Conservation (phyloP, 139 green algal genomes). For the Astrephomene gubernaculifera region DNA sequence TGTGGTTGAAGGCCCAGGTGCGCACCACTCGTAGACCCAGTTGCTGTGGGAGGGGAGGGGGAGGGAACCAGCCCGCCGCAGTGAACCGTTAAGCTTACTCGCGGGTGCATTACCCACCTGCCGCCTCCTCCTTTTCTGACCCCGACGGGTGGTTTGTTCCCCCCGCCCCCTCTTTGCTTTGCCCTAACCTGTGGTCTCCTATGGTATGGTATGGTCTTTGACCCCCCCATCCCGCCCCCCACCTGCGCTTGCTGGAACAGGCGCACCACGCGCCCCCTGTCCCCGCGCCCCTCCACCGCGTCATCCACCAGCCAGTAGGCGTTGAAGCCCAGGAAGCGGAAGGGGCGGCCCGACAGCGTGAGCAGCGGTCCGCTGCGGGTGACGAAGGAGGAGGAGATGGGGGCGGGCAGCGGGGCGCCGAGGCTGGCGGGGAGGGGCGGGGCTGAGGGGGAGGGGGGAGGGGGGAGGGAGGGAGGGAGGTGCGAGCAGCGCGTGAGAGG, state of each 20-base stretch:
- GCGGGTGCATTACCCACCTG: too few relatives aligned
- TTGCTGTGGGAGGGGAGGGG: slow-evolving; percentile 16
- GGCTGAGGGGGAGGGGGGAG: neutral
- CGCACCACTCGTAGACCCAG: slow-evolving; percentile 51
- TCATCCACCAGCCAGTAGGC: slow-evolving; percentile 24
- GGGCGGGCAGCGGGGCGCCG: neutral
- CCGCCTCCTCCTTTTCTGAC: too few relatives aligned
- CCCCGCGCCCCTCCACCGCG: neutral
- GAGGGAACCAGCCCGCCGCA: too few relatives aligned
- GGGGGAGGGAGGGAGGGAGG: too few relatives aligned
- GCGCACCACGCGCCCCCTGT: neutral
- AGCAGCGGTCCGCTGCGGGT: neutral
- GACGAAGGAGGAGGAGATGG: neutral
- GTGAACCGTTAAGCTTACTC: too few relatives aligned
- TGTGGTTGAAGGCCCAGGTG: slow-evolving; percentile 62
- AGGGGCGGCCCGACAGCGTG: neutral
- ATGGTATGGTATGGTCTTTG: too few relatives aligned
- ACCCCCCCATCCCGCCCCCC: too few relatives aligned
- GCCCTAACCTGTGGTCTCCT: too few relatives aligned
- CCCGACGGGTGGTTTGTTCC: too few relatives aligned
- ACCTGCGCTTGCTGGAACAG: neutral
- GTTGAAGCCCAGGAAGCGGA: slow-evolving; percentile 32
- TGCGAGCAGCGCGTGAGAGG: too few relatives aligned
- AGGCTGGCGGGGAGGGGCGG: neutral
- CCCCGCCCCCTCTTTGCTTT: neutral